Evolutionary conservation across 768 basidiomycete genomes (phyloP).

Genomic region (Trametes cubensis): DNA sequence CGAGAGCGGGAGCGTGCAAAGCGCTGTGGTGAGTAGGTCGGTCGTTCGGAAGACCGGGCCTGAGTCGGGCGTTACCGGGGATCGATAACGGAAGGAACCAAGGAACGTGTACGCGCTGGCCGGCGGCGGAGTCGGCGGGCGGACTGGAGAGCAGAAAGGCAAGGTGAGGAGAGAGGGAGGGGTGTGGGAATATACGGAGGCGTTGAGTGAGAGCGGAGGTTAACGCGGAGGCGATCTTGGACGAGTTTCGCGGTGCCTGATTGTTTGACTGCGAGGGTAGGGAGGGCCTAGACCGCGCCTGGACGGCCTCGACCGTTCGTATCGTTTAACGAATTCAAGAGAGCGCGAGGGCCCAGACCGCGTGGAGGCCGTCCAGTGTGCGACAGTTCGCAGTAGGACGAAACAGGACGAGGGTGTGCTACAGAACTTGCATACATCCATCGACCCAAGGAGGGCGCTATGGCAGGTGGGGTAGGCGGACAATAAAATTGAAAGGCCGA

Average conservation of each 20-base stretch:
- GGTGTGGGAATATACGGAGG: not conserved
- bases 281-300: slow-evolving; percentile 15
- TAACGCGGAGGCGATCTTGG: slow-evolving; percentile 3
- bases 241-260: slow-evolving; percentile 20
- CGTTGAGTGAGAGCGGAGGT: not conserved
- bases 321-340: slow-evolving; percentile 2
- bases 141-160: no score
- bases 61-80: slow-evolving; percentile 17
- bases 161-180: not conserved
- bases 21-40: not conserved
- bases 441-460: not conserved
- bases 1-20: not conserved
- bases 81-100: slow-evolving; percentile 19
- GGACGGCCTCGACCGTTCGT: slow-evolving; percentile 5
- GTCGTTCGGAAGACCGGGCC: slow-evolving; percentile 4
- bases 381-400: not conserved
- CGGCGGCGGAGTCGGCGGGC: slow-evolving; percentile 1
- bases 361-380: slow-evolving; percentile 1
- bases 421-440: not conserved
- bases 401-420: not conserved
- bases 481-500: not conserved
- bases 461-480: not conserved
- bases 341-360: slow-evolving; percentile 4
- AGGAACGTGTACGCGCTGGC: slow-evolving; percentile 18
- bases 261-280: slow-evolving; percentile 23